phyloP scores from a whole-genome alignment of 2,329 filamentous ascomycete genomes.

The Mycosphaerella arachidis region DNA sequence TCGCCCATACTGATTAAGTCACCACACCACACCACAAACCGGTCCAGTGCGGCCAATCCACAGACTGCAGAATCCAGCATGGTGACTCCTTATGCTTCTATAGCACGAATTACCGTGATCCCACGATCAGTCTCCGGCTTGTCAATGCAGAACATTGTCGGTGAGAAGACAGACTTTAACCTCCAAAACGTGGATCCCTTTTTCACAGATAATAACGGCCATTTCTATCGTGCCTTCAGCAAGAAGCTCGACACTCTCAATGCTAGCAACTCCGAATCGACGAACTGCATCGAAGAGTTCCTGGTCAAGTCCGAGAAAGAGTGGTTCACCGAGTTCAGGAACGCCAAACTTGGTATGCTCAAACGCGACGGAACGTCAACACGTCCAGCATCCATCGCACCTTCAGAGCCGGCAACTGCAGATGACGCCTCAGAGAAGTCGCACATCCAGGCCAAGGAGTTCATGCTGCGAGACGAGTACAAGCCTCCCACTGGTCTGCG shows the following conservation, averaged over 20 bases:
- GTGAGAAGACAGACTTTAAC: constrained; percentile 46
- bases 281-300: constrained; percentile 58
- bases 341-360: constrained; percentile 53
- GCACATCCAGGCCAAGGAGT: constrained; percentile 36
- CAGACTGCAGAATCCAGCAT: constrained; percentile 1
- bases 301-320: constrained; percentile 60
- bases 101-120: neutral
- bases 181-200: constrained; percentile 36
- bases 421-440: constrained; percentile 28
- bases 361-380: constrained; percentile 19
- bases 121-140: constrained; percentile 29
- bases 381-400: constrained; percentile 8
- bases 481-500: constrained; percentile 53
- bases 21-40: neutral
- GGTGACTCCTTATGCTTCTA: neutral
- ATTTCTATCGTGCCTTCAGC: constrained; percentile 55
- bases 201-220: constrained; percentile 59
- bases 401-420: constrained; percentile 5
- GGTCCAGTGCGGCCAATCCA: neutral
- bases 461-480: constrained; percentile 51
- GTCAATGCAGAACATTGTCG: constrained; percentile 54
- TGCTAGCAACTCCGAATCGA: constrained; percentile 52
- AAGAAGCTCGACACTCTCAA: constrained; percentile 51
- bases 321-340: constrained; percentile 56
- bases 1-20: neutral